Percentiles rank a stretch among this genome's conserved stretches.
phyloP scores from a whole-genome alignment of 345 rosid species.

The Eucalyptus polyanthemos region DNA sequence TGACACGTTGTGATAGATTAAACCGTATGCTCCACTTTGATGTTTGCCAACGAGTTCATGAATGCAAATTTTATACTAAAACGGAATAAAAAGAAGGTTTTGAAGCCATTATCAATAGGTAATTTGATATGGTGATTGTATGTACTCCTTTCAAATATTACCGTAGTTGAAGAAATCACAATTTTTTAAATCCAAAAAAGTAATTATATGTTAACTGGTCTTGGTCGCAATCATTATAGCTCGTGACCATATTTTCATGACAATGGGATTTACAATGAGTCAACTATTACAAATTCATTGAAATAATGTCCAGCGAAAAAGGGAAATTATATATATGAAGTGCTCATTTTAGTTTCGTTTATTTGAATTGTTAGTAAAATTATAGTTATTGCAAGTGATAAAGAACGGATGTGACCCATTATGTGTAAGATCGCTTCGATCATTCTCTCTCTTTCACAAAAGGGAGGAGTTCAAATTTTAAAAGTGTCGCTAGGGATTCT shows the following conservation, averaged over 20 bases:
- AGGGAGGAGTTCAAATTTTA: no score
- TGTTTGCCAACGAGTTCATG: background rate
- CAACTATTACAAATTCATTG: background rate
- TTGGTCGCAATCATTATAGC: background rate
- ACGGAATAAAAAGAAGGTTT: background rate
- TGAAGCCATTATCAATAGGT: background rate
- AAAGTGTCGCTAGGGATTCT: no score
- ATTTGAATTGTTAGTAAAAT: background rate
- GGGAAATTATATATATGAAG: background rate
- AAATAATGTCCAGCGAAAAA: background rate
- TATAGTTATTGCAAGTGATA: background rate
- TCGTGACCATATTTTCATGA: background rate
- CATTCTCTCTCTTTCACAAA: no score
- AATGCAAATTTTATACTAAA: background rate
- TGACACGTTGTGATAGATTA: background rate
- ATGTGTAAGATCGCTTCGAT: no score
- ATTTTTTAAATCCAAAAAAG: background rate
- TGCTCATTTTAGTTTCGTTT: background rate
- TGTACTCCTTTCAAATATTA: background rate
- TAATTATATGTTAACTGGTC: background rate
- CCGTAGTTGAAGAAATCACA: rapidly evolving
- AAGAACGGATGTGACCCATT: rapidly evolving
- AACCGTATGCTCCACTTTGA: background rate
- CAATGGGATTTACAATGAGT: background rate
- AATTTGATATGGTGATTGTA: background rate